These are phyloP conservation scores for Moesziomyces globuligerus DNA, from an alignment of 1,284 basidiomycete species.

Conservation along the genomic window DNA sequence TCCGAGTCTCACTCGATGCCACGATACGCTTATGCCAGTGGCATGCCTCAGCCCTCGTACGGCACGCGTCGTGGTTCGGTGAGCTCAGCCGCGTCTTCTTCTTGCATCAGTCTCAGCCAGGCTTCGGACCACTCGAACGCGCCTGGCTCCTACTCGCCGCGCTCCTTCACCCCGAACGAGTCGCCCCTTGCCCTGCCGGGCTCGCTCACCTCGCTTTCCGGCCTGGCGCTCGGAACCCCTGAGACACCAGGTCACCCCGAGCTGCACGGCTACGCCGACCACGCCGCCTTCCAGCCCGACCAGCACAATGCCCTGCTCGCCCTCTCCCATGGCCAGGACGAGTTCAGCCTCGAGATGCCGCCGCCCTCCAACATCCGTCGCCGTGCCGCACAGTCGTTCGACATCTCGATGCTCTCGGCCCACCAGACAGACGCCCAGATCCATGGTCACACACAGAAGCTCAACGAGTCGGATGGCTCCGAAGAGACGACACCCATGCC, in stretches of 20 bases:
- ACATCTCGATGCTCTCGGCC: slow-evolving; percentile 37
- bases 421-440: slow-evolving; percentile 13
- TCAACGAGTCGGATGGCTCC: slow-evolving; percentile 42
- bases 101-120: slow-evolving; percentile 31
- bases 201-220: slow-evolving; percentile 40
- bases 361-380: slow-evolving; percentile 32
- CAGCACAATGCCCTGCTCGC: slow-evolving; percentile 47
- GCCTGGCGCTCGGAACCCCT: slow-evolving; percentile 42
- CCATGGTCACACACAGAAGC: slow-evolving; percentile 9
- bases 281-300: slow-evolving; percentile 28
- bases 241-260: slow-evolving; percentile 23
- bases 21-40: slow-evolving; percentile 8
- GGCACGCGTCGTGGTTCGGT: slow-evolving; percentile 33
- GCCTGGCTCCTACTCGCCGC: slow-evolving; percentile 37
- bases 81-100: slow-evolving; percentile 42
- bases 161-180: slow-evolving; percentile 40
- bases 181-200: slow-evolving; percentile 44
- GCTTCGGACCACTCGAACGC: slow-evolving; percentile 24
- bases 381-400: slow-evolving; percentile 42
- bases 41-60: slow-evolving; percentile 16
- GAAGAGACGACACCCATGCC: slow-evolving; percentile 57
- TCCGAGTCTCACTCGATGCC: slow-evolving; percentile 43
- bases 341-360: slow-evolving; percentile 37
- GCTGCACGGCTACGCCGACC: slow-evolving; percentile 14
- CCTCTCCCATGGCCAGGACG: slow-evolving; percentile 38